Evolutionary conservation across 495 filamentous ascomycete genomes (phyloP).

Genomic region (Penicillium goetzii): DNA sequence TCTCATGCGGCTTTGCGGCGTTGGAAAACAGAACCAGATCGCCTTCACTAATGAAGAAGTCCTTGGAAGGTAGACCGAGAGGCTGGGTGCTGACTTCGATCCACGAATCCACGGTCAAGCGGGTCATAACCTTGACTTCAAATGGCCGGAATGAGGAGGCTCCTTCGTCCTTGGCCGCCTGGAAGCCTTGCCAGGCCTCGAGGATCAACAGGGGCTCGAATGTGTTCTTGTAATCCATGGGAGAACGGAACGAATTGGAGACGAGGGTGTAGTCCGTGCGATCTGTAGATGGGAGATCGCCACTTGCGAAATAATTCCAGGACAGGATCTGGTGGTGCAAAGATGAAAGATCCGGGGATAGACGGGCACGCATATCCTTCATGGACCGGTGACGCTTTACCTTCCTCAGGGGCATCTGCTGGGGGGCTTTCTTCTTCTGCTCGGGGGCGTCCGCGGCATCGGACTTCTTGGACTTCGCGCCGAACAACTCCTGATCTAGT

Average conservation of each 20-base stretch:
- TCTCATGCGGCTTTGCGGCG: constrained; percentile 63
- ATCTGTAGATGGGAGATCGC: constrained; percentile 77
- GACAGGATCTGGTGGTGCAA: constrained; percentile 84
- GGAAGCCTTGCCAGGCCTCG: constrained; percentile 94
- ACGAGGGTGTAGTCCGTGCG: constrained; percentile 73
- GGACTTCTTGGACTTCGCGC: constrained; percentile 49
- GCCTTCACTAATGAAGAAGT: constrained; percentile 75
- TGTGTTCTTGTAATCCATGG: constrained; percentile 78
- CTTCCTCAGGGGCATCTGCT: constrained; percentile 77
- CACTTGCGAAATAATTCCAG: constrained; percentile 91
- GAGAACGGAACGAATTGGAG: constrained; percentile 72
- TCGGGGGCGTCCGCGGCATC: constrained; percentile 57
- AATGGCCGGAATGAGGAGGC: constrained; percentile 66
- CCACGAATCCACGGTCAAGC: constrained; percentile 88
- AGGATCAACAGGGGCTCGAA: constrained; percentile 90
- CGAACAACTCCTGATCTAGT: constrained; percentile 64
- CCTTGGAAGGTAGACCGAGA: constrained; percentile 67
- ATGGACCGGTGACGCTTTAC: constrained; percentile 72
- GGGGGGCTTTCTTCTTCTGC: constrained; percentile 56
- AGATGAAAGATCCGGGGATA: constrained; percentile 84
- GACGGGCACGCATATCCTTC: constrained; percentile 90
- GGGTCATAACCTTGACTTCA: constrained; percentile 81
- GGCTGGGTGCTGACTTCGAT: constrained; percentile 87
- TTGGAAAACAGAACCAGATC: constrained; percentile 87
- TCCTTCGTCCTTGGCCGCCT: constrained; percentile 85